Evolutionary conservation across 1,284 basidiomycete genomes (phyloP).

Genomic region (Sutorius eximius): DNA sequence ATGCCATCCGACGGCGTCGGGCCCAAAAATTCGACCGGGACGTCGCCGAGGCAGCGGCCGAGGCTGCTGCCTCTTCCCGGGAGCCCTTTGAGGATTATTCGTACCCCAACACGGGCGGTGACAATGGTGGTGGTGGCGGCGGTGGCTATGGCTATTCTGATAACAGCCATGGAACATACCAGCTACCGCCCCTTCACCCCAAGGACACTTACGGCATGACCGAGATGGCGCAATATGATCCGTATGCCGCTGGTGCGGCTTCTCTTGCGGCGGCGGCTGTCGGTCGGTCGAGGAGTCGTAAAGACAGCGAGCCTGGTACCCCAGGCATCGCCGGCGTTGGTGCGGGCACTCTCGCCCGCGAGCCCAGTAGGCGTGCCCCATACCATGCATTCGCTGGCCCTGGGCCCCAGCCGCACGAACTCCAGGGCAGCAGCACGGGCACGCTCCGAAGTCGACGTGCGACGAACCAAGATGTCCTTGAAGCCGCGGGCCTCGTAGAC

Average conservation of each 20-base stretch:
- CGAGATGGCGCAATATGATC: conserved; percentile 46
- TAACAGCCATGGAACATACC: conserved; percentile 60
- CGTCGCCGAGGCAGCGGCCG: conserved; percentile 62
- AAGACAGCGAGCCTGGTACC: conserved; percentile 34
- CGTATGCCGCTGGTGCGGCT: conserved; percentile 42
- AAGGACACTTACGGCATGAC: conserved; percentile 49
- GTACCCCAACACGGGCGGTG: conserved; percentile 31
- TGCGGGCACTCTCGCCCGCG: conserved; percentile 40
- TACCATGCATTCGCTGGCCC: conserved; percentile 51
- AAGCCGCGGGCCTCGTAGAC: conserved; percentile 28
- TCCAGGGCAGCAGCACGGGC: conserved; percentile 2
- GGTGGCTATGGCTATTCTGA: conserved; percentile 52
- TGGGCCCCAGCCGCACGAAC: conserved; percentile 17
- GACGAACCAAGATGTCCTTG: conserved; percentile 29
- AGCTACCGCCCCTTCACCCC: conserved; percentile 47
- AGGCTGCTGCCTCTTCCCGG: conserved; percentile 49
- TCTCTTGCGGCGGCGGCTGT: conserved; percentile 38
- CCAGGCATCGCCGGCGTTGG: conserved; percentile 41
- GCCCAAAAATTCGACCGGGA: conserved; percentile 67
- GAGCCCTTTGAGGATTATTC: conserved; percentile 47
- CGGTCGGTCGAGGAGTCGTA: conserved; percentile 31
- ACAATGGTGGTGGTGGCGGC: conserved; percentile 2
- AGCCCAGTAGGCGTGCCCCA: conserved; percentile 39
- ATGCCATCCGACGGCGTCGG: conserved; percentile 57
- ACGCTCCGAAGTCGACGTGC: conserved; percentile 19